A percentile compares a stretch with the other conserved stretches of the same genome.
Evolutionary conservation across 345 rosid genomes (phyloP).

Genomic region (Cardamine chenopodiifolia): DNA sequence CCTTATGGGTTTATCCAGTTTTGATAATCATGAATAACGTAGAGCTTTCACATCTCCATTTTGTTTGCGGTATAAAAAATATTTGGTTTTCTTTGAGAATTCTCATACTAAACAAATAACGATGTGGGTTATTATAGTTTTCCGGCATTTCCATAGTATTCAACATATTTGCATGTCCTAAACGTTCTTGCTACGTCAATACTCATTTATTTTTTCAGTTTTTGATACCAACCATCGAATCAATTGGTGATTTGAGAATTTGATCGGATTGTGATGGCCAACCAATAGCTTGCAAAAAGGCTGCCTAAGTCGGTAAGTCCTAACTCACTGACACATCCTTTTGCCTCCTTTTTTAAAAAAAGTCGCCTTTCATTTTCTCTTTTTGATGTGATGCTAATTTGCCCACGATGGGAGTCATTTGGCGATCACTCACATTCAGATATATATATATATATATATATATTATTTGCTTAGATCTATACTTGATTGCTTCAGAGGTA

Average conservation of each 20-base stretch:
- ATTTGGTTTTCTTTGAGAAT: too few species aligned
- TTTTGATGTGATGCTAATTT: slow-evolving; percentile 34
- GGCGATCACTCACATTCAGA: neutral
- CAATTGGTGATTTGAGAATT: slow-evolving; percentile 10
- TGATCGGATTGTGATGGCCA: slow-evolving; percentile 15
- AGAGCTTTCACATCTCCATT: too few species aligned
- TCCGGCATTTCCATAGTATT: neutral
- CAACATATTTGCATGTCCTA: neutral
- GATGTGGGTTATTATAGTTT: neutral
- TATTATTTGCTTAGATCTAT: slow-evolving; percentile 10
- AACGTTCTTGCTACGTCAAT: neutral
- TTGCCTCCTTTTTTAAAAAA: slow-evolving; percentile 15
- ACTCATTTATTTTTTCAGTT: neutral
- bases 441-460: too few species aligned
- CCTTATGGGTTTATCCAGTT: neutral
- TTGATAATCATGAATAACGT: neutral
- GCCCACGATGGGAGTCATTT: slow-evolving; percentile 17
- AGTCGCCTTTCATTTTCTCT: neutral
- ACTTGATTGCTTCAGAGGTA: slow-evolving; percentile 19
- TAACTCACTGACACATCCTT: slow-evolving; percentile 24
- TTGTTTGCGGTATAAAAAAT: too few species aligned
- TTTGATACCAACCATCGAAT: slow-evolving; percentile 7
- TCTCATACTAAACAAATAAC: neutral
- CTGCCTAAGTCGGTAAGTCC: slow-evolving; percentile 6
- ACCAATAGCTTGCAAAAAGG: slow-evolving; percentile 10